A percentile compares a stretch with the other conserved stretches of the same genome.
phyloP scores from a whole-genome alignment of 768 basidiomycete genomes.

The Serendipita sp. region DNA sequence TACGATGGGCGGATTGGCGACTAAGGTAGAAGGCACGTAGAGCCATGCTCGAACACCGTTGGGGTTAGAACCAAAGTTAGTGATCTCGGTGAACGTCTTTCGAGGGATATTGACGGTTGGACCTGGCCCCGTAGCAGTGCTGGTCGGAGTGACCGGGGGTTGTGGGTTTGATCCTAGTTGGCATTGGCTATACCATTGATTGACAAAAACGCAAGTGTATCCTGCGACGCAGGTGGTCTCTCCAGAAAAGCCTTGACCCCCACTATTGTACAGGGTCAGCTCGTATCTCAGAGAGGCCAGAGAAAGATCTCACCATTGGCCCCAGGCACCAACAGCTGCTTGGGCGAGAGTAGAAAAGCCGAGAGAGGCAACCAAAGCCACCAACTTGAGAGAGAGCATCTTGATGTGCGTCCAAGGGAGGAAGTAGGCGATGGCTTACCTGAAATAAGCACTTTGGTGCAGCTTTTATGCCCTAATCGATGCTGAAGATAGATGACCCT shows the following conservation, averaged over 20 bases:
- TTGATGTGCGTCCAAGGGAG: no score
- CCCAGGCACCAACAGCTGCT: neutral
- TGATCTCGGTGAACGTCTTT: neutral
- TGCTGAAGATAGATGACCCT: no score
- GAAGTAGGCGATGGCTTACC: no score
- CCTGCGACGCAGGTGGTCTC: neutral
- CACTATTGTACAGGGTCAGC: neutral
- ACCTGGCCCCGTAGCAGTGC: neutral
- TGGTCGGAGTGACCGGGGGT: neutral
- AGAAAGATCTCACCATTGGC: neutral
- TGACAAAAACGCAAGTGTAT: neutral
- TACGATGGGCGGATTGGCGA: conserved; percentile 28
- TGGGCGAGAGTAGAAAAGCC: neutral
- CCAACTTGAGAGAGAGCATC: no score
- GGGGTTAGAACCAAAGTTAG: conserved; percentile 36
- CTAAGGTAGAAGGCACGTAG: conserved; percentile 17
- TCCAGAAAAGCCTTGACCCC: neutral
- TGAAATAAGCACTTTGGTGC: no score
- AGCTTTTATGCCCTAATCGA: no score
- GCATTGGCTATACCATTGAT: neutral
- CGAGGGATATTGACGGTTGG: neutral
- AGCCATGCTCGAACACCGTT: conserved; percentile 34
- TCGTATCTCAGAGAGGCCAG: neutral
- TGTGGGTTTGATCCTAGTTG: neutral
- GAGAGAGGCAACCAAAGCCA: neutral